Base-by-base conservation (phyloP, 2,329 filamentous ascomycete genomes). In the Pestalotiopsis sp. region DNA sequence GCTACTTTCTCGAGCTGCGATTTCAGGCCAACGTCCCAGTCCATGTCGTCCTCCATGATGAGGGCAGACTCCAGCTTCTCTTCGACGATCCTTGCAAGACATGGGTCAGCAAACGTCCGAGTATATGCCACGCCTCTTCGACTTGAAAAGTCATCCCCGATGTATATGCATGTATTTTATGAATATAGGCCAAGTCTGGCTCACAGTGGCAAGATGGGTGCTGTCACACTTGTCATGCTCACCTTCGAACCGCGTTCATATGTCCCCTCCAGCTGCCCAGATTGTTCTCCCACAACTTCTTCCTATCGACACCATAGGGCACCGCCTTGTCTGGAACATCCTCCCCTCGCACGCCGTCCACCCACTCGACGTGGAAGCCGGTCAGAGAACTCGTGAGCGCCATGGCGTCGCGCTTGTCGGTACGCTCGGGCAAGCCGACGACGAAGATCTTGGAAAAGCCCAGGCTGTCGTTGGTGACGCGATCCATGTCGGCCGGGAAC, bases 331-430 rank as follows among this genome's bases (percentile, higher is more conserved):
- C 79, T 1, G 75, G 72, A 2, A 86, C 73, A 2, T 75, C 75
- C 7, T 81, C 77, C 1, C 82, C 82, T 17, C 73, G 75, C 2
- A 85, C 79, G 0, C 82, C 84, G 66, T 83, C 79, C 3, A 85
- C 72, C 73, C 80, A 85, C 6, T 85, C 80, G 0, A 85, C 72
- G 2, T 80, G 75, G 70, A 86, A 80, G 0, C 79, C 81, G 0
- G 80, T 81, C 41, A 85, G 68, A 0, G 80, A 76, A 52, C 82
- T 79, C 4, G 81, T 78, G 11, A 87, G 74, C 1, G 80, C 75
- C 20, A 87, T 75, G 3, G 80, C 82, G 78, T 87, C 85, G 64
- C 82, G 80, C 71, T 85, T 85, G 73, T 87, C 85, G 3, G 80
- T 82, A 41, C 85, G 79, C 56, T 82, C 79, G 4, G 83, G 81